Conservation (phyloP, 2,329 filamentous ascomycete genomes). For the Aspergillus fructus region DNA sequence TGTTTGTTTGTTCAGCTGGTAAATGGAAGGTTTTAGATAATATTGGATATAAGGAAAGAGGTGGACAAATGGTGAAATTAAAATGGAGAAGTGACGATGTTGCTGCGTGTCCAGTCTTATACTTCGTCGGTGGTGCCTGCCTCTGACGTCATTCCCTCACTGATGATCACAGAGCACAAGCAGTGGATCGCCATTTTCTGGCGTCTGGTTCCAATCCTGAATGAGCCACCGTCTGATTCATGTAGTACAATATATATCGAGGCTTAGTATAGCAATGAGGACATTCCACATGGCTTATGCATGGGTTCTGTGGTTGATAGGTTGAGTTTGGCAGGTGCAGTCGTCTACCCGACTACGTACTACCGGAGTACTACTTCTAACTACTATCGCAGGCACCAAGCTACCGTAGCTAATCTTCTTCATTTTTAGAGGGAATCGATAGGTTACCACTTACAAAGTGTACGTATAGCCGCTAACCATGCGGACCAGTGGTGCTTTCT, state of each 20-base stretch:
- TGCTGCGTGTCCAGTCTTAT: background rate
- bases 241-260: background rate
- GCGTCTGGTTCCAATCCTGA: background rate
- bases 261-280: background rate
- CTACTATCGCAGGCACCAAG: too few relatives aligned
- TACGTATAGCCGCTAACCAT: too few relatives aligned
- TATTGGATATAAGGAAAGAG: background rate
- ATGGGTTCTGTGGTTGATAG: background rate
- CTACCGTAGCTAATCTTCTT: too few relatives aligned
- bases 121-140: background rate
- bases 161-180: background rate
- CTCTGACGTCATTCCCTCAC: conserved; percentile 4
- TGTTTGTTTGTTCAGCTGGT: background rate
- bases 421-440: too few relatives aligned
- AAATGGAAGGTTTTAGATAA: background rate
- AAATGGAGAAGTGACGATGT: background rate
- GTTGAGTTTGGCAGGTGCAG: background rate
- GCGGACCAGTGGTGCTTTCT: too few relatives aligned
- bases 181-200: background rate
- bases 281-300: conserved; percentile 2
- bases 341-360: too few relatives aligned
- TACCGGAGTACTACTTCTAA: too few relatives aligned
- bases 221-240: background rate
- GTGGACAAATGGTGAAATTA: background rate
- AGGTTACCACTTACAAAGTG: too few relatives aligned